These are phyloP conservation scores for Capsella bursapastoris DNA, from an alignment of 345 rosid species.

Conservation along the genomic window DNA sequence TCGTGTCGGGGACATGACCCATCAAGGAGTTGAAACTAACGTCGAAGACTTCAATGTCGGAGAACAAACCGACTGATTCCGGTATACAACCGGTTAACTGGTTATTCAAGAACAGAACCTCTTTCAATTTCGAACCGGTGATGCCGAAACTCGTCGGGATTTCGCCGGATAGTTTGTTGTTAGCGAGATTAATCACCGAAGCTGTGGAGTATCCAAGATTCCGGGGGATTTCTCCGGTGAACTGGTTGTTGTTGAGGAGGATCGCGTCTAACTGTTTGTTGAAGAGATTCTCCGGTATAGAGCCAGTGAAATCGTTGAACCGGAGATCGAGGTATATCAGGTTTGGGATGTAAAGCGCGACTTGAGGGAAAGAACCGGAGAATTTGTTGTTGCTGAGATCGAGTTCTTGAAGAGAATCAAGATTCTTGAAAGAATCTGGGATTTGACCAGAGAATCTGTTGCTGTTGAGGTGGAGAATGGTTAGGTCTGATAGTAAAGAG, in stretches of 20 bases:
- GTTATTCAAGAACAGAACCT: constrained; percentile 76
- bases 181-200: constrained; percentile 79
- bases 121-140: constrained; percentile 62
- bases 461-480: constrained; percentile 77
- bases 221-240: constrained; percentile 67
- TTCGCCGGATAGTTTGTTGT: constrained; percentile 68
- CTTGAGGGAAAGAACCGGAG: constrained; percentile 70
- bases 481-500: constrained; percentile 60
- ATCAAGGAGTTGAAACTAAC: constrained; percentile 70
- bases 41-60: constrained; percentile 76
- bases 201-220: constrained; percentile 79
- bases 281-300: constrained; percentile 75
- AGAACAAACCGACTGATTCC: constrained; percentile 67
- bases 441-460: constrained; percentile 77
- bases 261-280: constrained; percentile 77
- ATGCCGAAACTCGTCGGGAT: constrained; percentile 66
- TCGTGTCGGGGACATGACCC: constrained; percentile 82
- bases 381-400: constrained; percentile 86
- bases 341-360: constrained; percentile 58
- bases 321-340: constrained; percentile 84
- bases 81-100: constrained; percentile 88
- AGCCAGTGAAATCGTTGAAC: constrained; percentile 78
- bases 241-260: constrained; percentile 79
- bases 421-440: constrained; percentile 60
- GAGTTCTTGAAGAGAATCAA: constrained; percentile 68